These are phyloP conservation scores for Neostapfia colusana DNA, from an alignment of 176 grass and related monocot genomes.

Conservation along the genomic window DNA sequence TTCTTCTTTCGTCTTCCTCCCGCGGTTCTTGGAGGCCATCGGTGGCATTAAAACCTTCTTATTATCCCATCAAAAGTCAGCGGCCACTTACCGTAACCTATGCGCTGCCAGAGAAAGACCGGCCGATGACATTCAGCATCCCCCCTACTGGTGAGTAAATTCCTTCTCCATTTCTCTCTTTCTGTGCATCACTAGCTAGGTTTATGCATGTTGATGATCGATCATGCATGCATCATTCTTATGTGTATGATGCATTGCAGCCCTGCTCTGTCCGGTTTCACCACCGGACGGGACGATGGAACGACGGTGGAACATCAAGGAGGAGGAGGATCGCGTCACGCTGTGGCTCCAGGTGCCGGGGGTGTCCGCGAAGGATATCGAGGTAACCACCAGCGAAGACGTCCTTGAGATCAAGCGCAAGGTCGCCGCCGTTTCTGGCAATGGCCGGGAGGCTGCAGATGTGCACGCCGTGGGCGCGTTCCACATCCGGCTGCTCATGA, in stretches of 20 bases:
- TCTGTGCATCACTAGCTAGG: neutral
- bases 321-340: slow-evolving; percentile 1
- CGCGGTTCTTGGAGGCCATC: neutral
- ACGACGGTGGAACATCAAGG: slow-evolving; percentile 42
- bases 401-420: slow-evolving; percentile 39
- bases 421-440: too few relatives aligned
- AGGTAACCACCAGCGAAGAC: slow-evolving; percentile 5
- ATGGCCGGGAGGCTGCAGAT: neutral
- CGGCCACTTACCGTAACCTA: neutral
- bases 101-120: slow-evolving; percentile 40
- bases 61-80: neutral
- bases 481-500: slow-evolving; percentile 35
- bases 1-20: neutral
- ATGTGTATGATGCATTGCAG: neutral
- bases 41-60: neutral
- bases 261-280: slow-evolving; percentile 12
- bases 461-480: slow-evolving; percentile 36
- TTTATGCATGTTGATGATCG: neutral
- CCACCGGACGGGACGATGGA: slow-evolving; percentile 28
- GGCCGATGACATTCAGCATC: slow-evolving; percentile 29
- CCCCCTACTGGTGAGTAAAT: slow-evolving; percentile 35
- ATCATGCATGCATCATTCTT: neutral
- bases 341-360: slow-evolving; percentile 43
- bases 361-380: slow-evolving; percentile 21
- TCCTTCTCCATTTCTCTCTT: neutral